A percentile compares a stretch with the other conserved stretches of the same genome.
These are phyloP conservation scores for Cyclostephanos invisitatus DNA, from an alignment of 108 stramenopile species.

Conservation along the genomic window DNA sequence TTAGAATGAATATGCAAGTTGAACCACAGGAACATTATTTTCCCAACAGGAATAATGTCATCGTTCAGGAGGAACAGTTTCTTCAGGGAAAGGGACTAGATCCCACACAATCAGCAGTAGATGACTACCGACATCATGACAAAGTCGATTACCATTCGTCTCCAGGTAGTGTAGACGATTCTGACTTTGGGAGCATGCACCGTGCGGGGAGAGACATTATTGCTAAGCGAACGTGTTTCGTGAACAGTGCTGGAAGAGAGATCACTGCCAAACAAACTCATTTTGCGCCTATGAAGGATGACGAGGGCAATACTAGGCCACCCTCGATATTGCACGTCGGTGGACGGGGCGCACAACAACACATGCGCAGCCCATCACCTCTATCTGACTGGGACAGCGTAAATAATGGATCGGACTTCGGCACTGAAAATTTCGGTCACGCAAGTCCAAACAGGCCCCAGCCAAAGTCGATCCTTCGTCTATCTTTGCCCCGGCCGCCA, in stretches of 20 bases:
- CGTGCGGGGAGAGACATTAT: background rate
- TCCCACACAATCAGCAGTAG: background rate
- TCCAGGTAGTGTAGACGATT: slow-evolving; percentile 4
- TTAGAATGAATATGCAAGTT: background rate
- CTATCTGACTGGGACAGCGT: background rate
- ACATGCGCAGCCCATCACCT: background rate
- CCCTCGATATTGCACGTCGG: background rate
- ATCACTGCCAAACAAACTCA: background rate
- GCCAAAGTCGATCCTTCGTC: slow-evolving; percentile 5
- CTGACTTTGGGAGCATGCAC: slow-evolving; percentile 6
- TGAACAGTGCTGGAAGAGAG: background rate
- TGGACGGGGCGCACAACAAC: background rate
- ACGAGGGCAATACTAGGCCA: background rate
- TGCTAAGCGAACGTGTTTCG: background rate
- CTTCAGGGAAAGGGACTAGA: background rate
- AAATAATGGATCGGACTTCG: slow-evolving; percentile 7
- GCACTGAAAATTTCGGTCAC: background rate
- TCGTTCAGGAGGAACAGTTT: background rate
- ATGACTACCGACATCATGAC: background rate
- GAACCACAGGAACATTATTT: background rate
- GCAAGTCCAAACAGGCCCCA: background rate
- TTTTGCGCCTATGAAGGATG: background rate
- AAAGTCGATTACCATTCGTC: background rate
- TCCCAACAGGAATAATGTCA: background rate
- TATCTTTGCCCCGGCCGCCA: background rate